Evolutionary conservation across 129 eudicot species (phyloP).

Genomic region (Arctium minus): DNA sequence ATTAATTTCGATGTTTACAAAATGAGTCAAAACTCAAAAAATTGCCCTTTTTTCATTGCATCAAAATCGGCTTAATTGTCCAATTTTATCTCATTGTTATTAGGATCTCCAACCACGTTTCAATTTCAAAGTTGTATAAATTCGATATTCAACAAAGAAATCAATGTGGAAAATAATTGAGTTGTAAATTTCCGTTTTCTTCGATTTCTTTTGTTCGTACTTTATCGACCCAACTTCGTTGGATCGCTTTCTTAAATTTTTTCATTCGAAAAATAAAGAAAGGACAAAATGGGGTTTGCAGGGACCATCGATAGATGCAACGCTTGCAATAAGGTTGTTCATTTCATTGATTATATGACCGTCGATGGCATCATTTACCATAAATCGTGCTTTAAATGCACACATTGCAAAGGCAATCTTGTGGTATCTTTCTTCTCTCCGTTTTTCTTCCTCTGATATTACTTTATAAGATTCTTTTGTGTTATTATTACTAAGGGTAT

Average conservation of each 20-base stretch:
- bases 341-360: slow-evolving; percentile 70
- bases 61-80: neutral
- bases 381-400: slow-evolving; percentile 85
- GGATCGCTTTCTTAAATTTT: slow-evolving; percentile 14
- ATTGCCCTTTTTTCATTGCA: neutral
- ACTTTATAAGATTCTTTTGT: neutral
- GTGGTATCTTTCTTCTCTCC: slow-evolving; percentile 45
- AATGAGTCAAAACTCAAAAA: neutral
- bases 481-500: neutral
- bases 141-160: neutral
- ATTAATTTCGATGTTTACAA: neutral
- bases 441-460: no score
- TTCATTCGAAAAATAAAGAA: neutral
- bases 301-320: slow-evolving; percentile 92
- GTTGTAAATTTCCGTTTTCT: slow-evolving; percentile 16
- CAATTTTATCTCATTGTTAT: neutral
- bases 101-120: slow-evolving; percentile 16
- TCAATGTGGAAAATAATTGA: slow-evolving; percentile 9
- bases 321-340: slow-evolving; percentile 78
- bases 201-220: slow-evolving; percentile 12
- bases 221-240: slow-evolving; percentile 13
- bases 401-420: slow-evolving; percentile 87
- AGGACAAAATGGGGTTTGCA: slow-evolving; percentile 56
- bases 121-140: neutral
- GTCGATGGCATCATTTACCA: slow-evolving; percentile 76